phyloP scores from a whole-genome alignment of 1,139 yeast species.

The Trichomonascaceae sp. region DNA sequence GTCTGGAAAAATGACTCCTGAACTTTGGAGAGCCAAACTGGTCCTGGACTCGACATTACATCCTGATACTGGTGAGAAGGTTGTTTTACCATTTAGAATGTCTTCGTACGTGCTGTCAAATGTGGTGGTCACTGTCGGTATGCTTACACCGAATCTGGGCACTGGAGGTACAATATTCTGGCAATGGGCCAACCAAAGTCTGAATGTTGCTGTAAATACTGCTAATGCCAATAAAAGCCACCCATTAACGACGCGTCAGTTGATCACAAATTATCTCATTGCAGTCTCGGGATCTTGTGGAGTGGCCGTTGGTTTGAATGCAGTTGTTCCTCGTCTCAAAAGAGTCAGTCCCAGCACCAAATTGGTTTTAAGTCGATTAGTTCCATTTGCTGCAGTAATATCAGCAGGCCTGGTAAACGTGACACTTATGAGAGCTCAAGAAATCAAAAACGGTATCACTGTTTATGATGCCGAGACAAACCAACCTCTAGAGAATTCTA shows the following conservation, averaged over 20 bases:
- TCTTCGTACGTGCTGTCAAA: conserved; percentile 91
- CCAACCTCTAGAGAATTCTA: conserved; percentile 65
- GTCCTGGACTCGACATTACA: conserved; percentile 82
- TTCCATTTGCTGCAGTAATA: conserved; percentile 97
- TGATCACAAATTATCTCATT: conserved; percentile 68
- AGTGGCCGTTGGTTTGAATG: conserved; percentile 88
- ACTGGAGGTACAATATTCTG: conserved; percentile 88
- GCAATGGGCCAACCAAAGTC: conserved; percentile 95
- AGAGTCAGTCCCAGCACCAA: conserved; percentile 61
- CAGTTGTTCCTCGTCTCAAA: conserved; percentile 76
- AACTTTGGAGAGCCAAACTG: conserved; percentile 84
- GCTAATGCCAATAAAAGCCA: conserved; percentile 95
- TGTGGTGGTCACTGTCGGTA: conserved; percentile 91
- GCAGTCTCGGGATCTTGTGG: conserved; percentile 95
- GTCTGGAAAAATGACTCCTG: conserved; percentile 61
- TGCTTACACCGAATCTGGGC: conserved; percentile 91
- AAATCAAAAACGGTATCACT: conserved; percentile 73
- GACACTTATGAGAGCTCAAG: conserved; percentile 91
- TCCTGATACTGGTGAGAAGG: conserved; percentile 94
- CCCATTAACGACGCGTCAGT: conserved; percentile 73
- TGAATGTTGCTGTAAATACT: conserved; percentile 93
- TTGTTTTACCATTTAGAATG: conserved; percentile 90
- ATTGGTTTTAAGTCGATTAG: conserved; percentile 71
- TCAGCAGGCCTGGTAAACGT: conserved; percentile 94
- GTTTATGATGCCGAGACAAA: conserved; percentile 59